A percentile compares a stretch with the other conserved stretches of the same genome.
phyloP scores from a whole-genome alignment of 1,139 yeast genomes.

The Groenewaldozyma auringiensis region DNA sequence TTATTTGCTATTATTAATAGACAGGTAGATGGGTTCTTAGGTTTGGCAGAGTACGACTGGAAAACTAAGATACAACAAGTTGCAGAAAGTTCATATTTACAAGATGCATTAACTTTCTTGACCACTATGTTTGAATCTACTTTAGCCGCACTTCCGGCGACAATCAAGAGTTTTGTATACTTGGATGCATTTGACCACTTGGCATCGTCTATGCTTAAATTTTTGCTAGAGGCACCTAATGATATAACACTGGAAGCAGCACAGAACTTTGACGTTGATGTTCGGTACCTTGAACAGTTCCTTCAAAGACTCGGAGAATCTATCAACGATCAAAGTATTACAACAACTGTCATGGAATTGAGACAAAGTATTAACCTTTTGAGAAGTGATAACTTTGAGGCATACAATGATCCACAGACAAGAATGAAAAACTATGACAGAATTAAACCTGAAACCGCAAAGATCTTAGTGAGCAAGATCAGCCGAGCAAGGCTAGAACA shows the following conservation, averaged over 20 bases:
- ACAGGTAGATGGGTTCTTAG: constrained; percentile 72
- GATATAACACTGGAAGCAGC: constrained; percentile 42
- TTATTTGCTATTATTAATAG: constrained; percentile 63
- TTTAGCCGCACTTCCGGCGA: constrained; percentile 71
- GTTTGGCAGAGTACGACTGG: constrained; percentile 83
- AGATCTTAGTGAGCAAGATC: constrained; percentile 40
- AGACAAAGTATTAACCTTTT: constrained; percentile 54
- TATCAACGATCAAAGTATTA: constrained; percentile 29
- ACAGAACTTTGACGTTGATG: constrained; percentile 54
- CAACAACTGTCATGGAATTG: constrained; percentile 48
- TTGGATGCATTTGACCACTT: constrained; percentile 83
- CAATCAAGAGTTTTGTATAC: constrained; percentile 70
- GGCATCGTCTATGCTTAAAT: constrained; percentile 59
- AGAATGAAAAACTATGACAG: constrained; percentile 57
- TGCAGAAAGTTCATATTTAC: constrained; percentile 68
- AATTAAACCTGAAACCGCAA: constrained; percentile 53
- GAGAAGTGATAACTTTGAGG: constrained; percentile 42
- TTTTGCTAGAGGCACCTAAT: constrained; percentile 45
- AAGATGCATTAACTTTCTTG: constrained; percentile 81
- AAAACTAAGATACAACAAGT: constrained; percentile 40
- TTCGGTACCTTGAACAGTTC: constrained; percentile 49
- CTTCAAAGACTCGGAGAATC: constrained; percentile 36
- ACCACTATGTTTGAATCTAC: constrained; percentile 83
- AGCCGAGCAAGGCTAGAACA: constrained; percentile 16
- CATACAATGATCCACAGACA: constrained; percentile 46